Evolutionary conservation across 2,329 filamentous ascomycete genomes (phyloP).

Genomic region (Fusarium sacchari): DNA sequence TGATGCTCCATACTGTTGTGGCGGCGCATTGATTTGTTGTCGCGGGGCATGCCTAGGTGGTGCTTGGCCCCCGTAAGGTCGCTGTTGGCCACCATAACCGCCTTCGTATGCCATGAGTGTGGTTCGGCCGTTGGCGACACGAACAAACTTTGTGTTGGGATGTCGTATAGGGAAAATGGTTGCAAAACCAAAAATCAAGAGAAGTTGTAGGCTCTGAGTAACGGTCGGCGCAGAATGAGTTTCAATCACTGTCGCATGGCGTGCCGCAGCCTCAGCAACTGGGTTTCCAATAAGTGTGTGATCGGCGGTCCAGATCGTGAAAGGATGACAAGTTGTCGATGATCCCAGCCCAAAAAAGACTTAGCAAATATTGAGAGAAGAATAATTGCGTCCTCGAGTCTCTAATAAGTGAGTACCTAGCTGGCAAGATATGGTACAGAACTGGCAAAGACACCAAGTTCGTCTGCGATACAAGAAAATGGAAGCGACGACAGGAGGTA

Average conservation of each 20-base stretch:
- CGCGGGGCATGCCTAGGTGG: constrained; percentile 54
- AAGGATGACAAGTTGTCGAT: constrained; percentile 10
- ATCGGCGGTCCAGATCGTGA: constrained; percentile 37
- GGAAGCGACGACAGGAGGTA: neutral
- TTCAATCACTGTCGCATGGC: constrained; percentile 43
- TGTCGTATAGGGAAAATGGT: neutral
- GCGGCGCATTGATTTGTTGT: constrained; percentile 46
- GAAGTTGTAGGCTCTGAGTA: neutral
- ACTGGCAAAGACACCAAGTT: neutral
- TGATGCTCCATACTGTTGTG: constrained; percentile 50
- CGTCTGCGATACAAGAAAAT: constrained; percentile 2
- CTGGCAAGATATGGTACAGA: constrained; percentile 5
- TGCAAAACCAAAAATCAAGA: neutral
- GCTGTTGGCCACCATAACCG: constrained; percentile 55
- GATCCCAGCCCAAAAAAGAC: constrained; percentile 9
- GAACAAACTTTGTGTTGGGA: neutral
- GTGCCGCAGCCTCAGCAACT: constrained; percentile 36
- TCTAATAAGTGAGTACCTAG: neutral
- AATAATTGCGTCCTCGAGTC: neutral
- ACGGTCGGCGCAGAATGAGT: constrained; percentile 30
- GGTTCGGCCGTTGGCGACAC: constrained; percentile 3
- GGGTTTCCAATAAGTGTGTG: constrained; percentile 32
- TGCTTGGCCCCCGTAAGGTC: constrained; percentile 60
- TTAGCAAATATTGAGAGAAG: neutral
- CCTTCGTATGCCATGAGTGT: constrained; percentile 62